Conservation (phyloP, 2,329 filamentous ascomycete genomes). For the Huntiella omanensis region DNA sequence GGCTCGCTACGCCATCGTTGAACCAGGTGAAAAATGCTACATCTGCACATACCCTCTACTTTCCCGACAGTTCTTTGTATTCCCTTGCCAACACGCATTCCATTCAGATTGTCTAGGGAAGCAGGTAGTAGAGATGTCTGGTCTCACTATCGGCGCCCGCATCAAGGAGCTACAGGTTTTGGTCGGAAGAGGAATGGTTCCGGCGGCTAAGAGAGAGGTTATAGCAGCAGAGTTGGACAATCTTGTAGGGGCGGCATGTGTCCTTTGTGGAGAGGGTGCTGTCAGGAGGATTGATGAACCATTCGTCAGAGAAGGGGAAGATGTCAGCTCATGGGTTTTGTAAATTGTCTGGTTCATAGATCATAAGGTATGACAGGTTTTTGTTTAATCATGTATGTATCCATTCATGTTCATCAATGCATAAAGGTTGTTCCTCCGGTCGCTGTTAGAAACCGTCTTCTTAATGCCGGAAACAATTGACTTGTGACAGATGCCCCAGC, state of each 20-base stretch:
- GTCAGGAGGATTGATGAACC: constrained; percentile 90
- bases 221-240: constrained; percentile 78
- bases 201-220: constrained; percentile 54
- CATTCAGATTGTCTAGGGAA: constrained; percentile 85
- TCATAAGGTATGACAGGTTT: background rate
- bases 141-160: constrained; percentile 53
- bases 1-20: constrained; percentile 83
- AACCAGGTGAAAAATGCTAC: constrained; percentile 88
- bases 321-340: constrained; percentile 62
- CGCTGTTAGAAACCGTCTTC: no score
- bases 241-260: constrained; percentile 78
- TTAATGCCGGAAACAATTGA: no score
- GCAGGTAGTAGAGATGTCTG: constrained; percentile 66
- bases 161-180: constrained; percentile 75
- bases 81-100: constrained; percentile 94
- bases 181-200: constrained; percentile 56
- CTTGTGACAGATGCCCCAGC: no score
- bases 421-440: background rate
- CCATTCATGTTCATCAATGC: background rate
- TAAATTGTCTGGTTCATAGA: constrained; percentile 18
- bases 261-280: constrained; percentile 84
- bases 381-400: background rate
- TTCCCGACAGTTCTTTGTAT: constrained; percentile 90
- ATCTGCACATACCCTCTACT: constrained; percentile 71
- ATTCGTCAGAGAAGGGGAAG: constrained; percentile 58